Evolutionary conservation across 208 protist species (phyloP).

Genomic region (Trypanosoma brucei): DNA sequence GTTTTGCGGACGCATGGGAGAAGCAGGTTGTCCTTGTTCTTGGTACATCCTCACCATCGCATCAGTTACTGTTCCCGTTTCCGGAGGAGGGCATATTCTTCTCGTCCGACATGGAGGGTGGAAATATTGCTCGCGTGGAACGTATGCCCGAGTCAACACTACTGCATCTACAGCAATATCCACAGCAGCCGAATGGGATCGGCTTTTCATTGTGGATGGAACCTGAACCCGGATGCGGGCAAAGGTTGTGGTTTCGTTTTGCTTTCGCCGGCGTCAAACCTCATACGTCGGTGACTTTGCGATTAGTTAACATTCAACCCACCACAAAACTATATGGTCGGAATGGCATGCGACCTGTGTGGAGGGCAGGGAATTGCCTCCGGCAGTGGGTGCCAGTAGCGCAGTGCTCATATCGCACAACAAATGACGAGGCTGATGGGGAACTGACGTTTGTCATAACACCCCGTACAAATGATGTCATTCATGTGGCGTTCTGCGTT

Average conservation of each 20-base stretch:
- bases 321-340: slow-evolving; percentile 74
- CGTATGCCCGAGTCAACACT: slow-evolving; percentile 27
- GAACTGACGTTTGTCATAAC: slow-evolving; percentile 68
- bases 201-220: slow-evolving; percentile 76
- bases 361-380: slow-evolving; percentile 40
- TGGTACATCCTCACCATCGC: slow-evolving; percentile 45
- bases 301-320: slow-evolving; percentile 69
- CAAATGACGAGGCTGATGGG: slow-evolving; percentile 48
- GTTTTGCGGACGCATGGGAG: slow-evolving; percentile 67
- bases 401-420: slow-evolving; percentile 59
- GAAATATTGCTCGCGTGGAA: slow-evolving; percentile 82
- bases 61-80: slow-evolving; percentile 60
- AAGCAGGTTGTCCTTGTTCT: slow-evolving; percentile 67
- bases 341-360: slow-evolving; percentile 81
- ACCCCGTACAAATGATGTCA: slow-evolving; percentile 44
- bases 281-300: slow-evolving; percentile 43
- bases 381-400: slow-evolving; percentile 65
- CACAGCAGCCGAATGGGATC: neutral
- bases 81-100: slow-evolving; percentile 48
- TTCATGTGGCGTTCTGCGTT: slow-evolving; percentile 82
- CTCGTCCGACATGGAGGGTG: slow-evolving; percentile 68
- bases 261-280: slow-evolving; percentile 44
- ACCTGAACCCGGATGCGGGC: slow-evolving; percentile 57
- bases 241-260: slow-evolving; percentile 89
- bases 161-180: neutral